Conservation (phyloP, 2,329 filamentous ascomycete species). For the Chrysoporthe austroafricana region DNA sequence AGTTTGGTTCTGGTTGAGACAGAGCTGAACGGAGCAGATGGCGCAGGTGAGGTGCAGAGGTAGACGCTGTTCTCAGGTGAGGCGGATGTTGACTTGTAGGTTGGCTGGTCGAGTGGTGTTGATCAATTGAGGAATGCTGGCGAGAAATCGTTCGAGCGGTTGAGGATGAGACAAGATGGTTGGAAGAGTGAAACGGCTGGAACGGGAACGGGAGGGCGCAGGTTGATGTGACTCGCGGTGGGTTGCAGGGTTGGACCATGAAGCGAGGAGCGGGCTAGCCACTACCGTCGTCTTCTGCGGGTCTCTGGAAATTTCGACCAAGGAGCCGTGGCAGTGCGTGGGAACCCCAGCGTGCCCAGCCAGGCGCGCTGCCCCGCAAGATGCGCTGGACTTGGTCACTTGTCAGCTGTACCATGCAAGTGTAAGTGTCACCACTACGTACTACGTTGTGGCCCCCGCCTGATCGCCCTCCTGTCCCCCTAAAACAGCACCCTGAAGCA, state of each 20-base stretch:
- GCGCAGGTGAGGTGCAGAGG: neutral
- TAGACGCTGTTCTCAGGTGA: neutral
- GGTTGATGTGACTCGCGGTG: neutral
- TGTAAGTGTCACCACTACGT: too few species aligned
- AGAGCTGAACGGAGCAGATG: neutral
- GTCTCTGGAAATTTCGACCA: conserved; percentile 13
- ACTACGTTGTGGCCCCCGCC: neutral
- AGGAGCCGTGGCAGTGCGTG: neutral
- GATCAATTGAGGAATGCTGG: neutral
- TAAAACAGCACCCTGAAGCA: neutral
- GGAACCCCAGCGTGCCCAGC: too few species aligned
- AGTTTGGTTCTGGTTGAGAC: neutral
- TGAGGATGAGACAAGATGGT: conserved; percentile 2
- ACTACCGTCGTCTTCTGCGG: neutral
- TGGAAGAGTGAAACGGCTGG: neutral
- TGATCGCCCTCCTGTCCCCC: too few species aligned
- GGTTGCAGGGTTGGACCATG: neutral
- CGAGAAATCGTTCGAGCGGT: neutral
- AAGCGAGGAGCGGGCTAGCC: neutral
- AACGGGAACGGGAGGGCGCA: neutral
- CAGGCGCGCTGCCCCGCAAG: too few species aligned
- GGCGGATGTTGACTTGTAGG: neutral
- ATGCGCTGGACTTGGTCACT: too few species aligned
- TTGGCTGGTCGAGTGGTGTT: neutral
- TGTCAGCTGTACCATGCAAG: too few species aligned